A percentile compares a stretch with the other conserved stretches of the same genome.
Conservation (phyloP, 2,329 filamentous ascomycete genomes). For the Ceratocystis lukuohia region DNA sequence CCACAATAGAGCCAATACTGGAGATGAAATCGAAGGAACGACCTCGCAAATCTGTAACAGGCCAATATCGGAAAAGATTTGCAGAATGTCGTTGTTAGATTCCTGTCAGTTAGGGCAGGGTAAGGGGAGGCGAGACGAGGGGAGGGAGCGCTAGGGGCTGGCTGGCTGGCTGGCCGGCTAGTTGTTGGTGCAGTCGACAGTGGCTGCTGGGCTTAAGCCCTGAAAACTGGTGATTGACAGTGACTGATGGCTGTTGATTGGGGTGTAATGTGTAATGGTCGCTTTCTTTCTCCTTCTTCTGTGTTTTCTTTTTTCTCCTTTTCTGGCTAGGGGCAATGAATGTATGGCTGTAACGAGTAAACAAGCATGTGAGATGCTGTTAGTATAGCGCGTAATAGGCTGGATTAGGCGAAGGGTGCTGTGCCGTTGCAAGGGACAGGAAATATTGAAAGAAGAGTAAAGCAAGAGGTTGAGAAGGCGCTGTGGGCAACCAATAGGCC, state of each 20-base stretch:
- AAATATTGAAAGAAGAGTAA: not conserved
- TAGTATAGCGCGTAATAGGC: not conserved
- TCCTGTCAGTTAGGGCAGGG: not conserved
- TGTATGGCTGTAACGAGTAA: not conserved
- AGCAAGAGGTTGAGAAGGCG: not conserved
- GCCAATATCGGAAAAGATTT: constrained; percentile 6
- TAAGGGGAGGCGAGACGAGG: not conserved
- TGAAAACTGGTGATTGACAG: not conserved
- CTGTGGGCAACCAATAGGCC: not conserved
- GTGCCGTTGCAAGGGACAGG: not conserved
- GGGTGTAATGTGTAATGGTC: not conserved
- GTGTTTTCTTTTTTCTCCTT: too few species aligned
- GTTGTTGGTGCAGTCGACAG: not conserved
- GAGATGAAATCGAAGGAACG: not conserved
- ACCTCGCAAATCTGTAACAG: not conserved
- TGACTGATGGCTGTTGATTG: not conserved
- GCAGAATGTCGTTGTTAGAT: not conserved
- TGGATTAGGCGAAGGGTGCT: not conserved
- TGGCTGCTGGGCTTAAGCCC: not conserved
- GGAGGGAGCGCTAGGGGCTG: not conserved
- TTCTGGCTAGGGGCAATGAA: not conserved
- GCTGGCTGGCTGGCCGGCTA: not conserved
- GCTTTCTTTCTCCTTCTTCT: too few species aligned
- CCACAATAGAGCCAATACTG: not conserved
- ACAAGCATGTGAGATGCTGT: not conserved